Evolutionary conservation across 2,329 filamentous ascomycete species (phyloP).

Genomic region (Fusarium secorum): DNA sequence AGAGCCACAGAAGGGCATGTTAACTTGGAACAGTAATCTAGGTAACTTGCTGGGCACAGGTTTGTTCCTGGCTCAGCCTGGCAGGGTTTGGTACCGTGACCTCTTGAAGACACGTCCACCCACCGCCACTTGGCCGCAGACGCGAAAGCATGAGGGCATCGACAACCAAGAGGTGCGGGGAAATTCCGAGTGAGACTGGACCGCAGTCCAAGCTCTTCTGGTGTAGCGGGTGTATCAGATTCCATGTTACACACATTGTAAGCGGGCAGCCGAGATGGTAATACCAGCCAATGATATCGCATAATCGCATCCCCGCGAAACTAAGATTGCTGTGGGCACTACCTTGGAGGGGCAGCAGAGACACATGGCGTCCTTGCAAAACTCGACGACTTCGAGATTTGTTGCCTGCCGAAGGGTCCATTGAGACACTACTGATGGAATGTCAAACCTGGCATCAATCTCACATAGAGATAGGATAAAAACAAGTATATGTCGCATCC

Average conservation of each 20-base stretch:
- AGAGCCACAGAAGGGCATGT: constrained; percentile 13
- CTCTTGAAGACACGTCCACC: neutral
- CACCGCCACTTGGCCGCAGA: neutral
- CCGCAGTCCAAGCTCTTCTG: neutral
- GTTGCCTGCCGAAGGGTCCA: neutral
- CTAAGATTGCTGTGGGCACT: constrained; percentile 13
- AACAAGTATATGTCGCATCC: too few species aligned
- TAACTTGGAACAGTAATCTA: neutral
- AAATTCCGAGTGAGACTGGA: constrained; percentile 19
- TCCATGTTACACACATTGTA: constrained; percentile 9
- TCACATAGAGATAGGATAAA: too few species aligned
- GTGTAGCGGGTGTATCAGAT: constrained; percentile 10
- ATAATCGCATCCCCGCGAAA: constrained; percentile 29
- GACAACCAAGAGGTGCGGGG: constrained; percentile 29
- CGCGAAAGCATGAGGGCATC: constrained; percentile 1
- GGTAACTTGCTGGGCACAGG: neutral
- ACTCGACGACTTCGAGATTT: constrained; percentile 1
- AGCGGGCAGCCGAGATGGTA: neutral
- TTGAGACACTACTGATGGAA: constrained; percentile 6
- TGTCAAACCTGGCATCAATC: neutral
- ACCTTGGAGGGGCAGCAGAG: constrained; percentile 20
- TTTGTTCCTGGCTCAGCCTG: neutral
- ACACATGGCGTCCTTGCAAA: neutral
- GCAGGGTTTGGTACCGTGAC: neutral
- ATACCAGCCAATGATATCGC: constrained; percentile 28